These are phyloP conservation scores for Fistulinella prunicolor DNA, from an alignment of 768 basidiomycete genomes.

Conservation along the genomic window DNA sequence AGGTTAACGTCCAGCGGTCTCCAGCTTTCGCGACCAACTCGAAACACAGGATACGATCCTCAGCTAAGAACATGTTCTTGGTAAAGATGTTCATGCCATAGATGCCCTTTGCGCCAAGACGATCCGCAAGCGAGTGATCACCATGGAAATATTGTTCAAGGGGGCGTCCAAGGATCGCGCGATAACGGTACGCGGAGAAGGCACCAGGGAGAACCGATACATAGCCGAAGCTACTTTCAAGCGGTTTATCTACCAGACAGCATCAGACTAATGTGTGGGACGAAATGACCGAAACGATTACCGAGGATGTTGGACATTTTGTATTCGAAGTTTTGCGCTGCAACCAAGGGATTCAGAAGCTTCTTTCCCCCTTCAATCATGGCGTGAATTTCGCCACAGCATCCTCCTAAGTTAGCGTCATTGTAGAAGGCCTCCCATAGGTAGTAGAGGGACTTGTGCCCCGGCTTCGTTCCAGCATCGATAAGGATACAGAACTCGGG, in stretches of 20 bases:
- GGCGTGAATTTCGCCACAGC: slow-evolving; percentile 94
- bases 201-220: slow-evolving; percentile 95
- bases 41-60: slow-evolving; percentile 97
- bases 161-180: slow-evolving; percentile 86
- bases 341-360: slow-evolving; percentile 86
- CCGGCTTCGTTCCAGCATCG: slow-evolving; percentile 96
- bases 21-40: slow-evolving; percentile 90
- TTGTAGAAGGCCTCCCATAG: slow-evolving; percentile 93
- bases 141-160: slow-evolving; percentile 85
- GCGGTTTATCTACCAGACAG: slow-evolving; percentile 67
- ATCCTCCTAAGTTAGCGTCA: slow-evolving; percentile 74
- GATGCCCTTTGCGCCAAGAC: slow-evolving; percentile 90
- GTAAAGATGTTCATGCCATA: slow-evolving; percentile 98
- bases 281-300: slow-evolving; percentile 25
- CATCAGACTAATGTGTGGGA: slow-evolving; percentile 8
- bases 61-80: slow-evolving; percentile 89
- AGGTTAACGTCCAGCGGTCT: slow-evolving; percentile 84
- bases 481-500: slow-evolving; percentile 91
- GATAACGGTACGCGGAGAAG: slow-evolving; percentile 94
- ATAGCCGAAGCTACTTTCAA: slow-evolving; percentile 95
- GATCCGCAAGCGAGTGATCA: slow-evolving; percentile 86
- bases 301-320: slow-evolving; percentile 98
- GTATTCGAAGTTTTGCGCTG: slow-evolving; percentile 97
- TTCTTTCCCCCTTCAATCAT: slow-evolving; percentile 94
- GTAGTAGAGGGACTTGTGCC: slow-evolving; percentile 93